These are phyloP conservation scores for Podaxis mareebaensis DNA, from an alignment of 768 basidiomycete genomes.

Conservation along the genomic window DNA sequence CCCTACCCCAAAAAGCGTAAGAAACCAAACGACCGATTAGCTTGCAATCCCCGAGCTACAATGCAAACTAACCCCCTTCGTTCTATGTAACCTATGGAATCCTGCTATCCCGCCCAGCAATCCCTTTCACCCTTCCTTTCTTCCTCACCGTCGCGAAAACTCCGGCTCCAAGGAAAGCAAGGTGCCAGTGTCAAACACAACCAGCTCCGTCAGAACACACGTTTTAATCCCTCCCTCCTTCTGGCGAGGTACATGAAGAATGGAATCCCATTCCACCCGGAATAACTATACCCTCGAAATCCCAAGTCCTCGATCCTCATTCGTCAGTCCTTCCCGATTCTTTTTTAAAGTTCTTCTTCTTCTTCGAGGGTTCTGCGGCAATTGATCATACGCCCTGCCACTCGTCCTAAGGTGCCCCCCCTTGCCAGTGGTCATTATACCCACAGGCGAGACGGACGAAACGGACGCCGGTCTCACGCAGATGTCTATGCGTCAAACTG, in stretches of 20 bases:
- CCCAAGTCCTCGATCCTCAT: background rate
- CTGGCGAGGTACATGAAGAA: background rate
- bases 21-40: background rate
- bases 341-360: slow-evolving; percentile 1
- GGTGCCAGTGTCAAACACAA: no score
- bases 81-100: background rate
- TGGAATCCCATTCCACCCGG: slow-evolving; percentile 9
- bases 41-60: background rate
- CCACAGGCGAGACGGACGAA: no score
- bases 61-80: background rate
- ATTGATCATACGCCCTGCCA: slow-evolving; percentile 3
- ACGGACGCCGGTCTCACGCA: no score
- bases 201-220: no score
- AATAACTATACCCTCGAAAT: background rate
- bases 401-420: background rate
- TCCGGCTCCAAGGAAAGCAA: background rate
- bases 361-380: slow-evolving; percentile 1
- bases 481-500: no score
- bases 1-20: background rate
- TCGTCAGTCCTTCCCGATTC: background rate
- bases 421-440: no score
- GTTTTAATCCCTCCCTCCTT: background rate
- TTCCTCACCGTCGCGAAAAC: no score
- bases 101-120: background rate
- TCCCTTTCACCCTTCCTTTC: no score